Evolutionary conservation across 768 basidiomycete species (phyloP).

Genomic region (Mycena alexandri): DNA sequence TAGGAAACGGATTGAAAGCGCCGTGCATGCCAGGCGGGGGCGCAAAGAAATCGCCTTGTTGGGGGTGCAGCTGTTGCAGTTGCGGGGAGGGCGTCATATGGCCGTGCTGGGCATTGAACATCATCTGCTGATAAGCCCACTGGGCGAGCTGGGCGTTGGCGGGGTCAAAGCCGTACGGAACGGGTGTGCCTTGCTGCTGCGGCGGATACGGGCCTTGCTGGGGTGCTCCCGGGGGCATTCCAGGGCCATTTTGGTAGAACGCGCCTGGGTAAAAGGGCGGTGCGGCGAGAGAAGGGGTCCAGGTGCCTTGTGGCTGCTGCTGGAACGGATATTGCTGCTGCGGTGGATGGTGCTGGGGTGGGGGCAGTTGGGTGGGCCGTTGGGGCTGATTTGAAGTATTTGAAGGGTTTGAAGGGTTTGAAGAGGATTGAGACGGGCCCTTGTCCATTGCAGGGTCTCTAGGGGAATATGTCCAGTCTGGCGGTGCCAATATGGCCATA

Average conservation of each 20-base stretch:
- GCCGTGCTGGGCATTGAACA: conserved; percentile 77
- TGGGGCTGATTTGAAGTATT: conserved; percentile 64
- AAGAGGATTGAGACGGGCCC: too few species aligned
- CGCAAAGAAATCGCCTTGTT: conserved; percentile 43
- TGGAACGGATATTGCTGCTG: conserved; percentile 66
- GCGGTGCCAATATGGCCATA: conserved; percentile 86
- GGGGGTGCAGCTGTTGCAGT: conserved; percentile 52
- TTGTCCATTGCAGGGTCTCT: conserved; percentile 75
- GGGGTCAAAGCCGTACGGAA: conserved; percentile 72
- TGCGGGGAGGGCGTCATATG: conserved; percentile 38
- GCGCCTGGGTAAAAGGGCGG: conserved; percentile 80
- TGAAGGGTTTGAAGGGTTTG: conserved; percentile 47
- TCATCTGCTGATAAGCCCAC: conserved; percentile 95
- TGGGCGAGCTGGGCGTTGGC: conserved; percentile 81
- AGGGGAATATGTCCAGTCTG: conserved; percentile 78
- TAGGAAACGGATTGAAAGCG: conserved; percentile 36
- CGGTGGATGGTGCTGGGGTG: conserved; percentile 41
- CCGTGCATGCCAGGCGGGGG: conserved; percentile 29
- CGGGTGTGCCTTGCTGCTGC: conserved; percentile 62
- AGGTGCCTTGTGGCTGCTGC: conserved; percentile 76
- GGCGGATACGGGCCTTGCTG: conserved; percentile 27
- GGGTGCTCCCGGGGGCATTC: not conserved
- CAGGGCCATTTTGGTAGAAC: conserved; percentile 58
- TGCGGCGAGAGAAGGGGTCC: conserved; percentile 76
- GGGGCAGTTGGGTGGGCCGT: conserved; percentile 60